Base-by-base conservation (phyloP, 768 basidiomycete genomes). In the Pisolithus orientalis region DNA sequence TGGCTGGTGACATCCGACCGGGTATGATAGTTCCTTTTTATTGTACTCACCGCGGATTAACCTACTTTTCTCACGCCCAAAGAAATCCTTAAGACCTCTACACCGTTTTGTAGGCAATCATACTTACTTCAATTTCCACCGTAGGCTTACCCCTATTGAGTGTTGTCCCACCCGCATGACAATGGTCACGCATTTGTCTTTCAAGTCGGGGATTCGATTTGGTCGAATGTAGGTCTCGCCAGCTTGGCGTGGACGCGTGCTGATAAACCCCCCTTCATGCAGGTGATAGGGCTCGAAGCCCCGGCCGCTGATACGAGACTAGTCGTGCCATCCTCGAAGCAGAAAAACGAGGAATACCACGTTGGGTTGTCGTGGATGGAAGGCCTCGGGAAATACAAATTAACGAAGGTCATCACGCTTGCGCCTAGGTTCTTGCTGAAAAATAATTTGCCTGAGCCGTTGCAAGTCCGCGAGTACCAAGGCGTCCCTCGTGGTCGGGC, bases 361-460 rank as follows among this genome's bases (percentile, higher is more conserved):
- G 68, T 90, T 44, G 96, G 95, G 2, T 60, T 99, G 38, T 94
- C 93, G 5, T 98, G 94, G 82, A 78, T 80, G 16, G 94, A 95
- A 68, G 96, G 94, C 1, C 73, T 85, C n/a, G 96, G 96, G 34
- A 97, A 96, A 75, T 98, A 97, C 68, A 97, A 97, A 64, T 73
- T 98, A 32, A 87, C 87, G 27, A 98, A 97, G 71, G 86, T 97
- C 58, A 84, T 99, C 57, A 94, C 90, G 0, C 72, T 98, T 37
- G 77, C 89, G 7, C 96, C 96, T 27, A 83, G 96, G 44, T 98
- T 94, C 73, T 72, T 98, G 56, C 68, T 98, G 59, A 89, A 85
- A 68, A 99, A 97, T 69, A 78, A 83, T 54, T 76, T 93, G 37
- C 56, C 73, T 5, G 80, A 81, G 47, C 62, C 82, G 2, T 77